Conservation (phyloP, 148 eudicot species). For the Nepenthes gracilis region DNA sequence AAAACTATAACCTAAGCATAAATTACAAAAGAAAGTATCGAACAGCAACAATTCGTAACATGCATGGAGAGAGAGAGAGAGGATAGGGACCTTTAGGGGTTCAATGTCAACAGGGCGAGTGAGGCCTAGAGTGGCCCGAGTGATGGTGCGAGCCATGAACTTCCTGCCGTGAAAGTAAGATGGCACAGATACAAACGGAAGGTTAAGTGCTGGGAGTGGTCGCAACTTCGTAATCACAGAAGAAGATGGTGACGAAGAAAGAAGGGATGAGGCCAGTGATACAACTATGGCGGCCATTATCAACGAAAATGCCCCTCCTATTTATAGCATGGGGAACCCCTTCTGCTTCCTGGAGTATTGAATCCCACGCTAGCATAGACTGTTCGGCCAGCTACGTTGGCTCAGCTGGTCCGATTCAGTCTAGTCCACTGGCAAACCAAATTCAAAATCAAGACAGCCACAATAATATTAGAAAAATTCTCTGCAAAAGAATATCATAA, state of each 20-base stretch:
- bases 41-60: background rate
- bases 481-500: too few species aligned
- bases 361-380: too few species aligned
- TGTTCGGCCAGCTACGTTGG: too few species aligned
- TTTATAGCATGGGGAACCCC: too few species aligned
- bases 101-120: slow-evolving; percentile 50
- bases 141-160: slow-evolving; percentile 55
- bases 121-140: slow-evolving; percentile 62
- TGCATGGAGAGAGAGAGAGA: background rate
- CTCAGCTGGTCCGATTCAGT: too few species aligned
- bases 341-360: too few species aligned
- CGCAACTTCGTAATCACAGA: slow-evolving; percentile 15
- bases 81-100: slow-evolving; percentile 44
- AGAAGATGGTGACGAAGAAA: slow-evolving; percentile 14
- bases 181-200: slow-evolving; percentile 12
- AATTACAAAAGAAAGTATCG: background rate
- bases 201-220: slow-evolving; percentile 6
- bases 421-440: too few species aligned
- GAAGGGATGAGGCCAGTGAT: slow-evolving; percentile 14
- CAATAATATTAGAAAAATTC: too few species aligned
- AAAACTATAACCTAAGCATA: too few species aligned
- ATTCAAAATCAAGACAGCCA: too few species aligned
- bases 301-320: background rate
- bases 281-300: slow-evolving; percentile 32
- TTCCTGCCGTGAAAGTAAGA: slow-evolving; percentile 8